Base-by-base conservation (phyloP, 805 yeast genomes). In the Candida taoyuanica region DNA sequence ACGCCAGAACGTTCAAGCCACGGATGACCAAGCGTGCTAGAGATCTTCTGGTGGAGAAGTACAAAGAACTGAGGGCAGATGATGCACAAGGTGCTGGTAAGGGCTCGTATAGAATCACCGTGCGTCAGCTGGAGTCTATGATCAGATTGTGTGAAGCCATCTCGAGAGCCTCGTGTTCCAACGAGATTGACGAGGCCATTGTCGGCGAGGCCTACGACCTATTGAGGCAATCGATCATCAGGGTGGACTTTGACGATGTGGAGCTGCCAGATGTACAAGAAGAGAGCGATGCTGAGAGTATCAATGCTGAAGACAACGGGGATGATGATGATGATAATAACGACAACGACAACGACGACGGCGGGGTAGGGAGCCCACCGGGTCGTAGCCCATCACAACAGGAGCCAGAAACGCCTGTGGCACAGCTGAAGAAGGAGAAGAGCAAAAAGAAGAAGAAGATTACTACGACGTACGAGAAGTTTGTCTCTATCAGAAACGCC, bases 101-200 rank as follows among this genome's bases (percentile, higher is more conserved):
- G 56, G 78, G 87, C 36, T 83, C 95, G 43, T 91, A 91, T 60
- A 71, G 98, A 60, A 93, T 93, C 52, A 93, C 98, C 0, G 98
- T 93, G 25, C 84, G 98, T 70, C 98, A 93, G 59, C 72, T 93
- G 54, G 98, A 91, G 64, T 82, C 93, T 37, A 76, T 89, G 88
- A 82, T 93, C 49, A 76, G 98, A 57, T 71, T 93, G 42, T 80
- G 93, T 3, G 98, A 93, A 60, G 98, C 96, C 2, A 89, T 93
- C 62, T 98, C 98, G 1, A 74, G 96, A 49, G 97, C 98, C 19
- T 93, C 91, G 62, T 89, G 98, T 63, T 46, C 53, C 13, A 43
- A 47, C 29, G 31, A 34, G 15, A 85, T 89, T 15, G 93, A 85
- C 47, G 88, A 79, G 46, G 81, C 88, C 37, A 78, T 87, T 59